Evolutionary conservation across 495 filamentous ascomycete genomes (phyloP), one percentile per base, ranked within the genome.

Genomic region (Aspergillus cristatus): DNA sequence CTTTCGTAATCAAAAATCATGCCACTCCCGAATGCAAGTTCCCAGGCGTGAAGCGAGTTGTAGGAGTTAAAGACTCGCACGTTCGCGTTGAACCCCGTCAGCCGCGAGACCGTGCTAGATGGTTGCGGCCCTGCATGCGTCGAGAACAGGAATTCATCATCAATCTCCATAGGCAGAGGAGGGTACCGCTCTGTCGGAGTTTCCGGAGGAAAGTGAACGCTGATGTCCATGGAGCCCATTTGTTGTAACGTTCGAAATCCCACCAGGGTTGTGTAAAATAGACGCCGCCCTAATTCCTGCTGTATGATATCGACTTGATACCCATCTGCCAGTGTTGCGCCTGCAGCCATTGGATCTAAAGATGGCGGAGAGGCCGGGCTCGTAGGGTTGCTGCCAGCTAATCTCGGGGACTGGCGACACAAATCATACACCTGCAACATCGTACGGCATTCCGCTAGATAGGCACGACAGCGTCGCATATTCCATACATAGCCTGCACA

Each of bases 261-360:
- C 6, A 84, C 72, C 33, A 89, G 71, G 45, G 82, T 68, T 14
- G 77, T 72, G 74, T 85, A 94, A 49, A 90, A 93, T 18, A 91
- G 64, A 17, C 87, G 75, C 40, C 81, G 76, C 12, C 79, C 78
- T 30, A 90, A 74, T 52, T 94, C 83, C 50, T 84, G 79, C 28
- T 78, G 76, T 35, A 93, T 78, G 34, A 83, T 68, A 53, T 88
- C 78, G 20, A 77, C 50, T 2, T 53, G 45, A 22, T 48, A 50
- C 11, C 64, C 44, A 42, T 35, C 40, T 17, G 40, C 13, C 28
- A 30, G n/a, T n/a, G n/a, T n/a, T n/a, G n/a, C n/a, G n/a, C n/a
- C n/a, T 37, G 40, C 32, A 25, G 18, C 26, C 16, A 37, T 54
- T 52, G 11, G 53, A 48, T 14, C 18, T 25, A 35, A 35, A 8